These are phyloP conservation scores for Coprinopsis marcescibilis DNA, from an alignment of 768 basidiomycete species.

Conservation along the genomic window DNA sequence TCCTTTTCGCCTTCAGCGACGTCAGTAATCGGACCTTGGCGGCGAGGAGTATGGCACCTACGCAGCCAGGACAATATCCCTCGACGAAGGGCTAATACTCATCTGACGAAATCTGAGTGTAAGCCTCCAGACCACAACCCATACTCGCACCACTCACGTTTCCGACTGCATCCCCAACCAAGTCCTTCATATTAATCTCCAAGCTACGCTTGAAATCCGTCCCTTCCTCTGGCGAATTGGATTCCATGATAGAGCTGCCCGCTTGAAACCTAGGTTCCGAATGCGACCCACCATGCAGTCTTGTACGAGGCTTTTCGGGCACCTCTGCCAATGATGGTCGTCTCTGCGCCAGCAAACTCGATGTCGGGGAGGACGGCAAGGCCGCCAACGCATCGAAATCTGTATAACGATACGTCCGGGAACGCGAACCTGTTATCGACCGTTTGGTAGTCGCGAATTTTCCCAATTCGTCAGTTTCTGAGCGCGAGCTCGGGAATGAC, in stretches of 20 bases:
- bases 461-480: not conserved
- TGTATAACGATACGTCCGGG: not conserved
- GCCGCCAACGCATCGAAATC: not conserved
- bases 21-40: not conserved
- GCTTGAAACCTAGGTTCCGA: not conserved
- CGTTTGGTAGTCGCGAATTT: not conserved
- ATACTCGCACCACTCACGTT: constrained; percentile 47
- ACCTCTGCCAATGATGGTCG: not conserved
- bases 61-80: constrained; percentile 90
- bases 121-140: not conserved
- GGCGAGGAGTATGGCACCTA: constrained; percentile 29
- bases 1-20: constrained; percentile 60
- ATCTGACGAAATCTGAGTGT: constrained; percentile 42
- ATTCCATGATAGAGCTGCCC: constrained; percentile 10
- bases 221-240: constrained; percentile 47
- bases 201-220: constrained; percentile 53
- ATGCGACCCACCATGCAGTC: not conserved
- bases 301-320: not conserved
- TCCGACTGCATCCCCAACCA: constrained; percentile 79
- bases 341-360: not conserved
- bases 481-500: not conserved
- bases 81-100: constrained; percentile 84
- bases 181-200: constrained; percentile 73
- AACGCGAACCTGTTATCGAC: not conserved
- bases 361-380: not conserved